A percentile compares a stretch with the other conserved stretches of the same genome.
These are phyloP conservation scores for Aspergillus sp. DNA, from an alignment of 2,329 filamentous ascomycete genomes.

Conservation along the genomic window DNA sequence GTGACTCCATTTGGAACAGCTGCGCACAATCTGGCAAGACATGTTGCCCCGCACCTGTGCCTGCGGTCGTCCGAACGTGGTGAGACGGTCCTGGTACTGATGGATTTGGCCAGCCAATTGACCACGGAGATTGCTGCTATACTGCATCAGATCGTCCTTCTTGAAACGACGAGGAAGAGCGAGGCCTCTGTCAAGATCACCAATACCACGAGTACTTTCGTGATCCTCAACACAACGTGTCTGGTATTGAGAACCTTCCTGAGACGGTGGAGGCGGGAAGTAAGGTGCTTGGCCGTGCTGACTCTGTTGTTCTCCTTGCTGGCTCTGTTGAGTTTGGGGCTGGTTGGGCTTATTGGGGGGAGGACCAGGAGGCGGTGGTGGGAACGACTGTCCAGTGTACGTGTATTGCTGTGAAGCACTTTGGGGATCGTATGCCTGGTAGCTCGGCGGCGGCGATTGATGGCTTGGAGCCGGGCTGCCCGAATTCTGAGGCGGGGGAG, in stretches of 20 bases:
- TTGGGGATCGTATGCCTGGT: constrained; percentile 7
- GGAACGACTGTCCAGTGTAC: constrained; percentile 30
- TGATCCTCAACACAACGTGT: constrained; percentile 30
- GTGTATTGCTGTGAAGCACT: constrained; percentile 14
- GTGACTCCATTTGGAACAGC: constrained; percentile 93
- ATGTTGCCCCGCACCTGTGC: constrained; percentile 26
- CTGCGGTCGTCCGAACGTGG: constrained; percentile 15
- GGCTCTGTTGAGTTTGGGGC: constrained; percentile 3
- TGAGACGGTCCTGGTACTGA: constrained; percentile 37
- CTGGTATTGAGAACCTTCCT: constrained; percentile 24
- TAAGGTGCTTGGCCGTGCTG: constrained; percentile 32
- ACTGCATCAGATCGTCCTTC: constrained; percentile 26
- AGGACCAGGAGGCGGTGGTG: constrained; percentile 33
- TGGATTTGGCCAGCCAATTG: constrained; percentile 39
- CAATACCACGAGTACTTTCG: constrained; percentile 26
- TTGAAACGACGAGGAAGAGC: constrained; percentile 30
- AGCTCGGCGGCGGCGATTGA: constrained; percentile 3
- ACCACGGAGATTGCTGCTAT: constrained; percentile 33
- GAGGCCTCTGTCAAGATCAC: constrained; percentile 27
- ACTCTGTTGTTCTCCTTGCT: constrained; percentile 9
- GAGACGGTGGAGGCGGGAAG: constrained; percentile 37
- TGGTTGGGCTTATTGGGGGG: constrained; percentile 15
- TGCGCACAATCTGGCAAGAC: constrained; percentile 55
- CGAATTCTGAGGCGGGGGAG: not conserved
- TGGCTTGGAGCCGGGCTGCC: not conserved